Conservation (phyloP, 2,329 filamentous ascomycete genomes). For the Alternaria ventricosa region DNA sequence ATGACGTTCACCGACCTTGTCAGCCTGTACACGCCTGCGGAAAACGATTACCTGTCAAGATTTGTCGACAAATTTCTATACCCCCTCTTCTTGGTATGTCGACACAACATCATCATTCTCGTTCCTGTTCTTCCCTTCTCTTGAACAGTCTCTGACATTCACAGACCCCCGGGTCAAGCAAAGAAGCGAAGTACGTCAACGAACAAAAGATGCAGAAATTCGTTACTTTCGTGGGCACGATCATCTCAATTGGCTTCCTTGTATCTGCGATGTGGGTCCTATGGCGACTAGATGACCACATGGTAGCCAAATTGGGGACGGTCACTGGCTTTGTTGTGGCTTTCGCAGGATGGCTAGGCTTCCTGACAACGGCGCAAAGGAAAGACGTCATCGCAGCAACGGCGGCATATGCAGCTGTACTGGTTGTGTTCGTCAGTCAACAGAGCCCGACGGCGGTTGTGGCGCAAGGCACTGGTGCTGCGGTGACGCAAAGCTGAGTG, state of each 20-base stretch:
- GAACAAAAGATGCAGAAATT: neutral
- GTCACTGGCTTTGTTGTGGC: rapidly evolving
- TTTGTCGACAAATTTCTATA: neutral
- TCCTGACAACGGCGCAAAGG: neutral
- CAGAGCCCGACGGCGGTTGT: no score
- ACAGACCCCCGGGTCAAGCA: neutral
- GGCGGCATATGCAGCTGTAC: neutral
- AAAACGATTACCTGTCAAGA: neutral
- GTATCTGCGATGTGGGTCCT: neutral
- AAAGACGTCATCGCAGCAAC: neutral
- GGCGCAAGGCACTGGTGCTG: no score
- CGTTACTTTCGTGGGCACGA: neutral
- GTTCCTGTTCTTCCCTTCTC: no score
- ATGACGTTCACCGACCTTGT: neutral
- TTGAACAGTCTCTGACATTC: no score
- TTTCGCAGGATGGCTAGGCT: rapidly evolving
- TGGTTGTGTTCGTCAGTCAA: neutral
- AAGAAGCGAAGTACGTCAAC: rapidly evolving
- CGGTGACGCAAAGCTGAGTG: no score
- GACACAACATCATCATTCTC: no score
- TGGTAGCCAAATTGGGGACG: rapidly evolving
- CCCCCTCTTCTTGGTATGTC: neutral
- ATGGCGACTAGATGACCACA: neutral
- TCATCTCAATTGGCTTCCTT: neutral
- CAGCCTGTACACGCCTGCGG: neutral